These are phyloP conservation scores for Colletotrichum sublineola DNA, from an alignment of 2,329 filamentous ascomycete species.

Conservation along the genomic window DNA sequence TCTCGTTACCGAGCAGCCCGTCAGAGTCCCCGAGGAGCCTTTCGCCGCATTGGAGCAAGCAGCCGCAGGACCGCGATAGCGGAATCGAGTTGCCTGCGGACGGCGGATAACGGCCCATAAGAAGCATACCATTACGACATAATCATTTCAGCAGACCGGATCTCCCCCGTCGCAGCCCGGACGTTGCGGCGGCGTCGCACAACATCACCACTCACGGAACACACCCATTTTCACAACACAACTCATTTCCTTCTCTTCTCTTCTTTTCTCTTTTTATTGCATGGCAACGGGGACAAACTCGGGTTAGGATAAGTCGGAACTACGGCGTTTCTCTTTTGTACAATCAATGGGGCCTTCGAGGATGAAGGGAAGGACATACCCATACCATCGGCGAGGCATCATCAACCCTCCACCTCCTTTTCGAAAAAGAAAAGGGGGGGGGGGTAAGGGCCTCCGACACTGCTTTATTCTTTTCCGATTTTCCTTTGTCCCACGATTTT, in stretches of 20 bases:
- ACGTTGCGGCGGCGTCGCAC: slow-evolving; percentile 39
- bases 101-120: slow-evolving; percentile 47
- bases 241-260: neutral
- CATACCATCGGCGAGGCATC: slow-evolving; percentile 34
- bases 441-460: slow-evolving; percentile 1
- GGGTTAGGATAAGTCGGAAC: slow-evolving; percentile 37
- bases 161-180: slow-evolving; percentile 39
- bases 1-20: slow-evolving; percentile 38
- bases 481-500: slow-evolving; percentile 41
- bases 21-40: slow-evolving; percentile 27
- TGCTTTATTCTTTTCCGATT: slow-evolving; percentile 27
- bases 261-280: neutral
- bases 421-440: neutral
- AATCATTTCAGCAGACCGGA: slow-evolving; percentile 35
- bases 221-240: slow-evolving; percentile 11
- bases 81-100: slow-evolving; percentile 64
- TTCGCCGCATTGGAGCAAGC: slow-evolving; percentile 38
- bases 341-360: slow-evolving; percentile 5
- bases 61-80: slow-evolving; percentile 61
- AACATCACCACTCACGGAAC: slow-evolving; percentile 44
- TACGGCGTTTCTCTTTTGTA: slow-evolving; percentile 37
- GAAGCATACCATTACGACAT: slow-evolving; percentile 1
- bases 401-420: neutral
- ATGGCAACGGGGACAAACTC: slow-evolving; percentile 23
- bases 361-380: slow-evolving; percentile 20